Base-by-base conservation (phyloP, 164 flowering plant genomes). In the Malania oleifera region DNA sequence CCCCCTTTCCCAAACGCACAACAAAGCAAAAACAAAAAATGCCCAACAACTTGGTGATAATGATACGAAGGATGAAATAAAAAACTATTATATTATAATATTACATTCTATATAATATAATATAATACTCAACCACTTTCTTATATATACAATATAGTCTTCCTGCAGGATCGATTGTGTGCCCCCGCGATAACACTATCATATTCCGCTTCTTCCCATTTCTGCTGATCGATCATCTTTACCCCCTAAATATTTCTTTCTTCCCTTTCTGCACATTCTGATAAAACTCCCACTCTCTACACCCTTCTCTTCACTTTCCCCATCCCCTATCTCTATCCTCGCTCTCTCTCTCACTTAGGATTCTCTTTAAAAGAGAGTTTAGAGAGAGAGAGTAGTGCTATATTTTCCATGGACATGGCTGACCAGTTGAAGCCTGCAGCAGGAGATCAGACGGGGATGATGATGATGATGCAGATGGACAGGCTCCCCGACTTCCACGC, bases 401-500 rank as follows among this genome's bases (percentile, higher is more conserved):
- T 44, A 47, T 39, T 9, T 48, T 35, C 61, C 57, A 79, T 79
- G 82, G 82, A 76, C 56, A 62, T 70, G n/a, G n/a, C n/a, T 52
- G 76, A 71, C 60, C 62, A 73, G 20, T 26, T 69, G 45, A 75
- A 69, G 62, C 63, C 75, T 51, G 64, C 61, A 37, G 50, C 74
- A 59, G 70, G 65, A 44, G 82, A 73, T 38, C 75, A 75, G 44
- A 70, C 67, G 67, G 77, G 70, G 31, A 66, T 66, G 64, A 67
- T 68, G 72, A 57, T 76, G 72, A 63, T 74, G 75, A 61, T 68
- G 74, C 75, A 73, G 56, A 70, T 68, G 77, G 74, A 75, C 27
- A 75, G 72, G 56, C 71, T 69, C 54, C 62, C 68, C 23, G 74
- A 77, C 1, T 67, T 67, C 67, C 56, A 53, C 52, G 65, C 46